These are phyloP conservation scores for Hyphochytrium catenoides DNA, from an alignment of 352 stramenopile genomes.

Conservation along the genomic window DNA sequence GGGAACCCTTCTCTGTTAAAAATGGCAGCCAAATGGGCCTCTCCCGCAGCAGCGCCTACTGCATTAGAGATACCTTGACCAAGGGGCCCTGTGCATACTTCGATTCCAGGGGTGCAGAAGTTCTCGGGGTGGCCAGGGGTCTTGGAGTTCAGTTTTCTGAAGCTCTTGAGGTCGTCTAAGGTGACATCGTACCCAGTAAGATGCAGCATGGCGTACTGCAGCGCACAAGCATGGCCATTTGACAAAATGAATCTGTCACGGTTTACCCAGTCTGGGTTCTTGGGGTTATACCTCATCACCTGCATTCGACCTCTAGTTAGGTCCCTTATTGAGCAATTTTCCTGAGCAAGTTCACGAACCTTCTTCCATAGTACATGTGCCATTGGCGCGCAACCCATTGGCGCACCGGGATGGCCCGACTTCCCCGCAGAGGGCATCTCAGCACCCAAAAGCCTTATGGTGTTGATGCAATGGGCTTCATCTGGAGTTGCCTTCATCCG, in stretches of 20 bases:
- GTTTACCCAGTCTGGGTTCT: conserved; percentile 70
- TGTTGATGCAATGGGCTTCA: conserved; percentile 79
- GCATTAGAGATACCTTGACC: conserved; percentile 95
- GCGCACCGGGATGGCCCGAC: conserved; percentile 87
- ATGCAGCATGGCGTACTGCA: conserved; percentile 98
- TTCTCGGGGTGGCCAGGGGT: conserved; percentile 96
- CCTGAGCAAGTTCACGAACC: conserved; percentile 59
- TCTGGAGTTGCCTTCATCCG: no score
- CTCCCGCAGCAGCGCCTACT: conserved; percentile 89
- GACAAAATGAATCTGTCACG: conserved; percentile 97
- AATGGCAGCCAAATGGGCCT: conserved; percentile 86
- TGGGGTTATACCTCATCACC: conserved; percentile 62
- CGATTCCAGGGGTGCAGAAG: conserved; percentile 75
- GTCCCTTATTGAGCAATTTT: no score
- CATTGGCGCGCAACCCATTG: conserved; percentile 97
- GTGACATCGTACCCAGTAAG: conserved; percentile 81
- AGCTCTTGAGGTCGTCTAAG: conserved; percentile 91
- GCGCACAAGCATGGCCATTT: conserved; percentile 93
- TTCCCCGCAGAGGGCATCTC: conserved; percentile 94
- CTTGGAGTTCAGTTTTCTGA: conserved; percentile 82
- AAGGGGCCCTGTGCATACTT: conserved; percentile 91
- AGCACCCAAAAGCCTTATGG: conserved; percentile 84
- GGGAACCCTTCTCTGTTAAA: conserved; percentile 89
- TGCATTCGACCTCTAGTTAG: no score
- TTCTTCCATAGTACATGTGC: conserved; percentile 87